Evolutionary conservation across 371 early-diverging fungal species (phyloP).

Genomic region (Lichtheimia hyalospora): DNA sequence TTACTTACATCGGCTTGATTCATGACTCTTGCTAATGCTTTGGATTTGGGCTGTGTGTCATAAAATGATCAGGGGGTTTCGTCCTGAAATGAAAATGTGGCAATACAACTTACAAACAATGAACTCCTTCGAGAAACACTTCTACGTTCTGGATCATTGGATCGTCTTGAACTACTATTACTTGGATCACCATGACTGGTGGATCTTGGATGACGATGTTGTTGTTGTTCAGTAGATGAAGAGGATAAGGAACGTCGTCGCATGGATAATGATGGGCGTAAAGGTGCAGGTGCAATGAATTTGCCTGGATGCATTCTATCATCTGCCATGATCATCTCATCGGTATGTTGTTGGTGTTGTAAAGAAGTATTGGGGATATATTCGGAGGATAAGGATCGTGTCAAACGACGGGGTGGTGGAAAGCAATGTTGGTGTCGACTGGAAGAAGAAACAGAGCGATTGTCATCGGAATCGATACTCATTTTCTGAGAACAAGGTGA

Average conservation of each 20-base stretch:
- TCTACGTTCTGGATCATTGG: constrained; percentile 37
- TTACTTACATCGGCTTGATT: constrained; percentile 39
- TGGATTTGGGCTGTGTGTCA: constrained; percentile 37
- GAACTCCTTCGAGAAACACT: constrained; percentile 41
- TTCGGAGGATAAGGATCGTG: constrained; percentile 15
- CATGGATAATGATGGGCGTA: not conserved
- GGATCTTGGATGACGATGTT: constrained; percentile 6
- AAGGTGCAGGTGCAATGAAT: constrained; percentile 1
- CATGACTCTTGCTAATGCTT: constrained; percentile 39
- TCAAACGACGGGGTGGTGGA: constrained; percentile 1
- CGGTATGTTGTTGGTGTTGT: not conserved
- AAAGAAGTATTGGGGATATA: not conserved
- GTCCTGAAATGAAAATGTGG: not conserved
- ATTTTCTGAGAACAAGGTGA: constrained; percentile 40
- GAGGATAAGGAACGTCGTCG: constrained; percentile 3
- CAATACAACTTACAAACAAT: constrained; percentile 25
- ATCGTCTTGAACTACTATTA: constrained; percentile 6
- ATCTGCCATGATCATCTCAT: not conserved
- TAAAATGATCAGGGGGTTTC: not conserved
- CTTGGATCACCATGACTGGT: constrained; percentile 13
- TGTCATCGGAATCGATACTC: constrained; percentile 45
- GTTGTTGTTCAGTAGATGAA: constrained; percentile 3
- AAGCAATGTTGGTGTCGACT: not conserved
- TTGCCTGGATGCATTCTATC: not conserved
- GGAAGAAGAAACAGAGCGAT: constrained; percentile 26